Evolutionary conservation across 257 asterid species (phyloP), one percentile per base, ranked within the genome.

Genomic region (Thymus mandschuricus): DNA sequence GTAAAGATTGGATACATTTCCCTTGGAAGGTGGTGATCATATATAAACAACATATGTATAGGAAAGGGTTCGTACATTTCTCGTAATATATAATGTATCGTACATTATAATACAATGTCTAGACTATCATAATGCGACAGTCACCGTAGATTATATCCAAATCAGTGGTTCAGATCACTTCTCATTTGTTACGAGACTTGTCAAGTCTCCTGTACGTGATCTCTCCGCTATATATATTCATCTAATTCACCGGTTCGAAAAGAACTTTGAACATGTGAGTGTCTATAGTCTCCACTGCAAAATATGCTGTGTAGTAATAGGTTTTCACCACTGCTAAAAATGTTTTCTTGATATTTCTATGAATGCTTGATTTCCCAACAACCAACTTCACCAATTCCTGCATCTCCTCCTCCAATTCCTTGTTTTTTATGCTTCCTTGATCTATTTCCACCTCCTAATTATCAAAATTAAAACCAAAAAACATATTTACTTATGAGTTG

Each of bases 251-350:
- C 49, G 78, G 81, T 5, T 80, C 78, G 55, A 80, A 81, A 28
- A 80, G 76, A 27, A 83, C 78, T 83, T 78, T 80, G 59, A 60
- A 69, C 10, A 80, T 61, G 46, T 80, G 85, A 11, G 64, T 35
- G 8, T 75, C 80, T 6, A 81, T 66, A 10, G 71, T 81, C 10
- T 73, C 70, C 3, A 63, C 54, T 56, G 34, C 66, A 68, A 64
- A 34, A 29, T 69, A 75, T n/a, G 85, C 76, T 8, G 43, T 41
- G 43, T 80, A 83, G 51, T 77, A 83, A 41, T 55, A 83, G 0
- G 82, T 70, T 73, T 73, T 81, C 3, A 80, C 82, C 30, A 83
- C 80, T 4, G 57, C 55, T 5, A 83, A 41, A 78, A 83, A 83
- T 66, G 84, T 70, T 73, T 83, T 83, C 81, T 78, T 83, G 50